Evolutionary conservation across 2,329 filamentous ascomycete genomes (phyloP).

Genomic region (Pseudocercospora crystallina): DNA sequence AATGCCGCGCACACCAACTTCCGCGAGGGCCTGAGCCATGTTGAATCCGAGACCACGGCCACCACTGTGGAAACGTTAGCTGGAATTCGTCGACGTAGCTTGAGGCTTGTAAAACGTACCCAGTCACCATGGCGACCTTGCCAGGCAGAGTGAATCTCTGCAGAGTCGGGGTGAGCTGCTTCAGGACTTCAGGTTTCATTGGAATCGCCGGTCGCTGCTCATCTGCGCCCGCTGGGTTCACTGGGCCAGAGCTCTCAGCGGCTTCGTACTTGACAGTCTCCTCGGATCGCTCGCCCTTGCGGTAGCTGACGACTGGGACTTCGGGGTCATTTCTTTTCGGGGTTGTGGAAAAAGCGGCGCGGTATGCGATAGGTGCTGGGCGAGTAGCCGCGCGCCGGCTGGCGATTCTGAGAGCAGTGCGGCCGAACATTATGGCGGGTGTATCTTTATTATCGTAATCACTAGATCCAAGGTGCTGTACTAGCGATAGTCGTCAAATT

Average conservation of each 20-base stretch:
- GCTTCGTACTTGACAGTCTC: constrained; percentile 30
- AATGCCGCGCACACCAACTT: constrained; percentile 72
- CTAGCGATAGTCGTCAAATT: neutral
- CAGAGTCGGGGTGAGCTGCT: constrained; percentile 61
- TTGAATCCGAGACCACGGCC: constrained; percentile 75
- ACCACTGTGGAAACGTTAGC: constrained; percentile 56
- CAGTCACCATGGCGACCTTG: constrained; percentile 67
- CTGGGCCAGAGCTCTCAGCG: constrained; percentile 27
- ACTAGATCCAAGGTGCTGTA: neutral
- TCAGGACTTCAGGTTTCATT: constrained; percentile 44
- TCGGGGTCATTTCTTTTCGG: constrained; percentile 29
- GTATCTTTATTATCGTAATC: neutral
- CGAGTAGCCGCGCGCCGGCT: constrained; percentile 17
- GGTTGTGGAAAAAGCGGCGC: constrained; percentile 27
- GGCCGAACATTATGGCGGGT: constrained; percentile 22
- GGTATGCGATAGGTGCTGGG: constrained; percentile 17
- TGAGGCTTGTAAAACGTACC: constrained; percentile 46
- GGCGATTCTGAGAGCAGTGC: constrained; percentile 19
- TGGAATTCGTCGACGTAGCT: neutral
- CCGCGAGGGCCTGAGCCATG: constrained; percentile 75
- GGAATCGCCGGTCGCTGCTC: constrained; percentile 32
- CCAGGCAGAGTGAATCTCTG: constrained; percentile 66
- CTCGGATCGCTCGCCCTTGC: constrained; percentile 33
- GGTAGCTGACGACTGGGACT: constrained; percentile 35
- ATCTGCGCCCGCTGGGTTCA: constrained; percentile 35